Conservation (phyloP, 2,329 filamentous ascomycete genomes). For the Madurella fahalii region DNA sequence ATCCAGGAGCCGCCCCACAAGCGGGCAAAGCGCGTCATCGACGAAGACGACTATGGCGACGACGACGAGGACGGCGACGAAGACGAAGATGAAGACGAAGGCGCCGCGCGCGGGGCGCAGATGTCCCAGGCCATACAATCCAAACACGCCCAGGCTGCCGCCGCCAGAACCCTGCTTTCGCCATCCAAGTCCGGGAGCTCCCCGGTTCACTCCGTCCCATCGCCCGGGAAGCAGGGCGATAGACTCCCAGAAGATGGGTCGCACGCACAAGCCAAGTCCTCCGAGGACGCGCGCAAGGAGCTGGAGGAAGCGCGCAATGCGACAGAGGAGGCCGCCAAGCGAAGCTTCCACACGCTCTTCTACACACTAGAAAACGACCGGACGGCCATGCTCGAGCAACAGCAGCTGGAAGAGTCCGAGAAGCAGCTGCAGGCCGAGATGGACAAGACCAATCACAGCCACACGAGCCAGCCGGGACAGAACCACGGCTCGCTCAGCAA, state of each 20-base stretch:
- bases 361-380: conserved; percentile 94
- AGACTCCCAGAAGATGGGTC: conserved; percentile 50
- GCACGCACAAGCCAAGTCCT: conserved; percentile 60
- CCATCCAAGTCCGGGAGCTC: conserved; percentile 68
- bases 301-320: conserved; percentile 88
- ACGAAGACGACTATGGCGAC: conserved; percentile 82
- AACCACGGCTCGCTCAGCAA: conserved; percentile 88
- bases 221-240: conserved; percentile 53
- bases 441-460: conserved; percentile 59
- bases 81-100: conserved; percentile 55
- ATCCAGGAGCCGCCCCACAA: conserved; percentile 63
- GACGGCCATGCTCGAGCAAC: conserved; percentile 95
- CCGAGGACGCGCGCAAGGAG: conserved; percentile 87
- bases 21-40: conserved; percentile 71
- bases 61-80: conserved; percentile 73
- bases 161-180: conserved; percentile 59
- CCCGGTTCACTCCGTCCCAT: conserved; percentile 58
- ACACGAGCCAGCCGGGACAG: conserved; percentile 49
- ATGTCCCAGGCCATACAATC: conserved; percentile 46
- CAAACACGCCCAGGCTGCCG: conserved; percentile 45
- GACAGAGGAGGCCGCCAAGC: conserved; percentile 83
- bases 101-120: conserved; percentile 47
- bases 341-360: conserved; percentile 88
- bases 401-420: conserved; percentile 93
- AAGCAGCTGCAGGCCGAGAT: conserved; percentile 95